phyloP scores from a whole-genome alignment of 176 grass and related monocot species.

The Poa pratensis region DNA sequence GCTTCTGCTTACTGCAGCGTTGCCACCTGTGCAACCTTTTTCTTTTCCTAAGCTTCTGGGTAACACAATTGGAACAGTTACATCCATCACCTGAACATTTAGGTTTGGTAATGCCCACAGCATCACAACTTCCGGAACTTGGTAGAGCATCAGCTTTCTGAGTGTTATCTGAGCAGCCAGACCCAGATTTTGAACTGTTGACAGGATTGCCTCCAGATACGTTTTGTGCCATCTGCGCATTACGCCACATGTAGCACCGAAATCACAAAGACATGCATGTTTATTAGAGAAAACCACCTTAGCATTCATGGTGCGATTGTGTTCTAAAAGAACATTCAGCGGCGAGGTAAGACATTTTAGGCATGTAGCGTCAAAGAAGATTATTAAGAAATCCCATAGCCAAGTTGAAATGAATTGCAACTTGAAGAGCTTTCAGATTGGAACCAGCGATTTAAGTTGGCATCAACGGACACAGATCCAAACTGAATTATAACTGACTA shows the following conservation, averaged over 20 bases:
- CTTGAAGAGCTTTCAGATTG: constrained; percentile 5
- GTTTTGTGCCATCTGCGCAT: neutral
- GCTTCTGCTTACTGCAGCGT: constrained; percentile 42
- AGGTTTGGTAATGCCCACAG: constrained; percentile 32
- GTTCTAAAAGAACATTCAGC: constrained; percentile 24
- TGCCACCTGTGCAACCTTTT: constrained; percentile 61
- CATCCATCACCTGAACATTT: constrained; percentile 29
- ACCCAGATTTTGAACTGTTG: constrained; percentile 16
- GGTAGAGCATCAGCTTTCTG: constrained; percentile 38
- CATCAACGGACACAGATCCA: neutral
- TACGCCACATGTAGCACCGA: constrained; percentile 20
- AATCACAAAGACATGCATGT: constrained; percentile 24
- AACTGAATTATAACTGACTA: constrained; percentile 1
- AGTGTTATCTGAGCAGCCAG: constrained; percentile 22
- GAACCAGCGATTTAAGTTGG: neutral
- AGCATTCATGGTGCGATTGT: neutral
- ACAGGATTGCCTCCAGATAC: constrained; percentile 19
- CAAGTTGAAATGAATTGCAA: constrained; percentile 8
- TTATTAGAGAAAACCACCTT: constrained; percentile 24
- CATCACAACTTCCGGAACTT: constrained; percentile 24
- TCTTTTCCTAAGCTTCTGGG: constrained; percentile 44
- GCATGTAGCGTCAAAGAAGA: neutral
- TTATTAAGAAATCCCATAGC: constrained; percentile 9
- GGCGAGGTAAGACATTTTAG: neutral
- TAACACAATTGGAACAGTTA: constrained; percentile 28